Evolutionary conservation across 1,284 basidiomycete genomes (phyloP).

Genomic region (Tylopilus orsonianus): DNA sequence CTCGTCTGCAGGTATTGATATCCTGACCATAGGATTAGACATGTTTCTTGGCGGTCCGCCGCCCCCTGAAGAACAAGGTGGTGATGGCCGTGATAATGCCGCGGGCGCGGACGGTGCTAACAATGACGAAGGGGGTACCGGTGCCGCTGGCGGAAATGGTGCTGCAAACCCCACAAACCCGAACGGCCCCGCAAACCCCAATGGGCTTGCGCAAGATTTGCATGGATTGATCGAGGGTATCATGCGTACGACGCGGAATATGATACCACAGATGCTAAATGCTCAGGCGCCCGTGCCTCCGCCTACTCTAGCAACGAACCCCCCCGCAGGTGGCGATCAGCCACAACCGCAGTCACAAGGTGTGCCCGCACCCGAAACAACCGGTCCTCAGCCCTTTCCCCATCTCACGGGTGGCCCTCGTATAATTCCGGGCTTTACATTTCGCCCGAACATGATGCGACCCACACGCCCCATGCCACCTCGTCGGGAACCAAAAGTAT

Average conservation of each 20-base stretch:
- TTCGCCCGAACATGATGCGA: slow-evolving; percentile 28
- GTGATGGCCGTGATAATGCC: slow-evolving; percentile 10
- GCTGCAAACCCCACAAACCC: slow-evolving; percentile 17
- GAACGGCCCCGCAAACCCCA: slow-evolving; percentile 20
- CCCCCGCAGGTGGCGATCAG: slow-evolving; percentile 3
- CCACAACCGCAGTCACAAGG: slow-evolving; percentile 16
- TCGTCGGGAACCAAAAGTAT: slow-evolving; percentile 36
- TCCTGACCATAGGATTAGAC: slow-evolving; percentile 32
- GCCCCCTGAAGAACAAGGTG: slow-evolving; percentile 7
- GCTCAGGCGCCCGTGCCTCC: slow-evolving; percentile 12
- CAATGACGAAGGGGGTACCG: slow-evolving; percentile 4
- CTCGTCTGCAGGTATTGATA: slow-evolving; percentile 19
- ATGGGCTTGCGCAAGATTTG: slow-evolving; percentile 24
- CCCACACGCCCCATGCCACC: slow-evolving; percentile 32
- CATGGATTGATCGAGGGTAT: slow-evolving; percentile 27
- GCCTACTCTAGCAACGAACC: slow-evolving; percentile 1
- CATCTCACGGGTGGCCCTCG: slow-evolving; percentile 13
- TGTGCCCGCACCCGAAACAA: slow-evolving; percentile 5
- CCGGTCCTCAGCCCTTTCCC: slow-evolving; percentile 4
- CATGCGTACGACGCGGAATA: slow-evolving; percentile 25
- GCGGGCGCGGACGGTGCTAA: slow-evolving; percentile 2
- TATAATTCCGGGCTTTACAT: slow-evolving; percentile 15
- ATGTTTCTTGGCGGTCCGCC: slow-evolving; percentile 30
- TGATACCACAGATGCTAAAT: slow-evolving; percentile 25
- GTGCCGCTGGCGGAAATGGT: slow-evolving; percentile 18